Base-by-base conservation (phyloP, 2,329 filamentous ascomycete species). In the Coniella lustricola region DNA sequence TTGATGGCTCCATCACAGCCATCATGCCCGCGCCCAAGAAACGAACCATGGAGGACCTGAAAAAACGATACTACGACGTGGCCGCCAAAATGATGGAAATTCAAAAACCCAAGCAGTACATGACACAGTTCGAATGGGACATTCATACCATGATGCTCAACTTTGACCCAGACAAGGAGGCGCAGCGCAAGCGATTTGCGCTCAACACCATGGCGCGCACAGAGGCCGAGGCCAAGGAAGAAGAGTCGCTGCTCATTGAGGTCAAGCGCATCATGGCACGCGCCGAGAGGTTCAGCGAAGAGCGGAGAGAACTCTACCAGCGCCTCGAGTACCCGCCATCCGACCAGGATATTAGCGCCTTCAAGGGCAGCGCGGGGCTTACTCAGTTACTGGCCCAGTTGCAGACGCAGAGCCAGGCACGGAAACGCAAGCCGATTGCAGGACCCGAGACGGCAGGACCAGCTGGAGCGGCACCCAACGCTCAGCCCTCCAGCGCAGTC, bases 231-330 rank as follows among this genome's bases (percentile, higher is more conserved):
- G 87, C 91, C 21, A 83, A 87, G 54, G 93, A 98, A 64, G 93
- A 98, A 67, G 87, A 94, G 58, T 85, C 88, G 31, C 71, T 98
- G 3, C 76, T 98, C 16, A 77, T 91, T 50, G 93, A 98, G 63
- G 80, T 98, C 48, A 90, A 94, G 61, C 85, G 93, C 51, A 97
- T 98, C 56, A 80, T 95, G 60, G 84, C 87, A 54, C 83, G 90
- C 52, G 87, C 90, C 55, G 87, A 93, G 57, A 83, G 82, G 49
- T 85, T 97, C 61, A 88, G 94, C 62, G 84, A 88, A 56, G 90
- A 96, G 62, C 85, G 93, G 47, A 82, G 84, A 57, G 90, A 95
- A 63, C 79, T 95, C 38, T 95, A 91, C 68, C 80, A 82, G 54
- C 81, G 91, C 45, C 82, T 98, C 10, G 91, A 96, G 61, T 87